A percentile compares a stretch with the other conserved stretches of the same genome.
Evolutionary conservation across 495 filamentous ascomycete species (phyloP).

Genomic region (Usnea hakonensis): DNA sequence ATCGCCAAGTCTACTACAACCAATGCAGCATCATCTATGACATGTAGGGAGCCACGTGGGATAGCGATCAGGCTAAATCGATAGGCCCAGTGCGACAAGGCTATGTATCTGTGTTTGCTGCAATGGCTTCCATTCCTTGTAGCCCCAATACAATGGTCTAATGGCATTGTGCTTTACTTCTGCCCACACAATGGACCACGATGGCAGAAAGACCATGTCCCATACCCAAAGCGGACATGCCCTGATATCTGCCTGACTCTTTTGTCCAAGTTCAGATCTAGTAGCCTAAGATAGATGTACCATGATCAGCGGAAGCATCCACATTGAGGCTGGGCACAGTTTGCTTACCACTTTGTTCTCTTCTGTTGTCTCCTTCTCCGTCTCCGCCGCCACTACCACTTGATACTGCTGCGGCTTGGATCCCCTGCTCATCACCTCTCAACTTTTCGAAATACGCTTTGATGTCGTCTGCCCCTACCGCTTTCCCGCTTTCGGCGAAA

Average conservation of each 20-base stretch:
- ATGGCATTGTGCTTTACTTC: too few species aligned
- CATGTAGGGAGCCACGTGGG: not conserved
- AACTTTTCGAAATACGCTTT: slow-evolving; percentile 92
- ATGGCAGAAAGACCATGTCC: not conserved
- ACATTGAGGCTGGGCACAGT: not conserved
- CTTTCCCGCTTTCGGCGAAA: slow-evolving; percentile 81
- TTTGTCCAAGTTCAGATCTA: not conserved
- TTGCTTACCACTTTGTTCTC: slow-evolving; percentile 49
- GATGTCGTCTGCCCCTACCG: slow-evolving; percentile 88
- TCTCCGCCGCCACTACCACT: slow-evolving; percentile 41
- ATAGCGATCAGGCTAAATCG: not conserved
- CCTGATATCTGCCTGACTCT: not conserved
- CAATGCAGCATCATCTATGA: not conserved
- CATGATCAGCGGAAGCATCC: not conserved
- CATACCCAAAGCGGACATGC: not conserved
- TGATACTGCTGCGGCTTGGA: slow-evolving; percentile 38
- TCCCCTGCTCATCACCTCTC: slow-evolving; percentile 68
- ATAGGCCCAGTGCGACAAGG: not conserved
- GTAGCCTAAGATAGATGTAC: not conserved
- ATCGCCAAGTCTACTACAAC: not conserved
- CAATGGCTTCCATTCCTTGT: too few species aligned
- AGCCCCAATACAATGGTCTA: too few species aligned
- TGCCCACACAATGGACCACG: not conserved
- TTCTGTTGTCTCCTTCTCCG: slow-evolving; percentile 39
- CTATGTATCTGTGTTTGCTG: too few species aligned